Percentiles rank a stretch among this genome's conserved stretches.
phyloP scores from a whole-genome alignment of 2,329 filamentous ascomycete genomes.

The Ascocoryne sarcoides region DNA sequence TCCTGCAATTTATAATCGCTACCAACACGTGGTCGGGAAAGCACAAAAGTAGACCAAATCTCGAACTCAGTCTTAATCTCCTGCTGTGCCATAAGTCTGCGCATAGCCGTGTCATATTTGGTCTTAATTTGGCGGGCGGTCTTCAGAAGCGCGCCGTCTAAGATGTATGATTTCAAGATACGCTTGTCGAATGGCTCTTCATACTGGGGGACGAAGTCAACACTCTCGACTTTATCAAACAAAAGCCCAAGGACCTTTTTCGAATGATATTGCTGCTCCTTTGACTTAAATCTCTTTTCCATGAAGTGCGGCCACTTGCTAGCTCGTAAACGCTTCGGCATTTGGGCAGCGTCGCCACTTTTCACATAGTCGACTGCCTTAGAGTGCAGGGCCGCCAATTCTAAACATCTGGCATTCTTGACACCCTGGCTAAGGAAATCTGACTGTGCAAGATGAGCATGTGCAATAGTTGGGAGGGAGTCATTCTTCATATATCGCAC shows the following conservation, averaged over 20 bases:
- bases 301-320: slow-evolving; percentile 77
- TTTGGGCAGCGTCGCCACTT: slow-evolving; percentile 67
- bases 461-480: slow-evolving; percentile 68
- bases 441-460: slow-evolving; percentile 69
- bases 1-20: slow-evolving; percentile 84
- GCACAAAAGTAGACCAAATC: slow-evolving; percentile 77
- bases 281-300: slow-evolving; percentile 50
- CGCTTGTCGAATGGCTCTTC: slow-evolving; percentile 65
- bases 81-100: slow-evolving; percentile 75
- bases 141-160: slow-evolving; percentile 45
- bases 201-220: slow-evolving; percentile 67
- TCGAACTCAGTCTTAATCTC: slow-evolving; percentile 85
- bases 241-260: slow-evolving; percentile 66
- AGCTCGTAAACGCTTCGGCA: slow-evolving; percentile 52
- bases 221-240: slow-evolving; percentile 62
- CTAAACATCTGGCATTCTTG: slow-evolving; percentile 57
- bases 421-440: slow-evolving; percentile 56
- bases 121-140: slow-evolving; percentile 59
- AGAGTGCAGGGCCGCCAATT: slow-evolving; percentile 75
- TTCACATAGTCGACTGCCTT: slow-evolving; percentile 92
- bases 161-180: slow-evolving; percentile 55
- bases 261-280: slow-evolving; percentile 53
- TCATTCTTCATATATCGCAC: slow-evolving; percentile 91
- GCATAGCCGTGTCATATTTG: slow-evolving; percentile 69
- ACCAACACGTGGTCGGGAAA: slow-evolving; percentile 62